Evolutionary conservation across 2,329 filamentous ascomycete species (phyloP).

Genomic region (Sporothrix pallida): DNA sequence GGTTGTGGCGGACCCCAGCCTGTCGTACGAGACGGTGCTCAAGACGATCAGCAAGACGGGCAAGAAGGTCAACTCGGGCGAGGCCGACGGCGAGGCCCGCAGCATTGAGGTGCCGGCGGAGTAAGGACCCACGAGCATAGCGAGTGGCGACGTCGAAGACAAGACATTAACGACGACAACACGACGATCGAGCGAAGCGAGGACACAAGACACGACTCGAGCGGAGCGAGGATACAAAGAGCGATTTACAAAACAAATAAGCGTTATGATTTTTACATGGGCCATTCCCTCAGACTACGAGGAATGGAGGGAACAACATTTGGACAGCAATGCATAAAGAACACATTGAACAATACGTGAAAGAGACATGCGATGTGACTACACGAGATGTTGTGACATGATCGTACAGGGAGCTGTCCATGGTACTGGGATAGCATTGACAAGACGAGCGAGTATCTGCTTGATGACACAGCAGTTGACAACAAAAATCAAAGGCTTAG

Average conservation of each 20-base stretch:
- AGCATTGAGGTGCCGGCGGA: constrained; percentile 55
- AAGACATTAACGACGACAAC: not conserved
- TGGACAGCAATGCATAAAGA: not conserved
- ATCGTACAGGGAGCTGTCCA: too few relatives aligned
- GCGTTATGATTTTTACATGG: not conserved
- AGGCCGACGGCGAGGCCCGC: constrained; percentile 68
- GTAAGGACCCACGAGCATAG: not conserved
- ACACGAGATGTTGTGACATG: not conserved
- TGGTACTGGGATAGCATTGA: too few relatives aligned
- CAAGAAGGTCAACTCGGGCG: constrained; percentile 82
- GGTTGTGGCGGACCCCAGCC: constrained; percentile 70
- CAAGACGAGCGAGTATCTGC: too few relatives aligned
- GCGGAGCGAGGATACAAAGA: constrained; percentile 13
- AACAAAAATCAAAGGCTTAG: too few relatives aligned
- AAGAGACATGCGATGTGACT: not conserved
- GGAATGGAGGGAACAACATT: not conserved
- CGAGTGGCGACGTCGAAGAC: not conserved
- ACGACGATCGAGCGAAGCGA: constrained; percentile 4
- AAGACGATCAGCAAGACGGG: constrained; percentile 93
- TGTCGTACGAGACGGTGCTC: constrained; percentile 81
- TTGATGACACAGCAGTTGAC: too few relatives aligned
- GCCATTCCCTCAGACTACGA: not conserved
- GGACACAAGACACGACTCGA: not conserved
- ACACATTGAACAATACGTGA: not conserved
- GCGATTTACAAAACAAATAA: not conserved